Evolutionary conservation across 768 basidiomycete species (phyloP), one percentile per base, ranked within the genome.

Genomic region (Sistotremastrum niveocremeum): DNA sequence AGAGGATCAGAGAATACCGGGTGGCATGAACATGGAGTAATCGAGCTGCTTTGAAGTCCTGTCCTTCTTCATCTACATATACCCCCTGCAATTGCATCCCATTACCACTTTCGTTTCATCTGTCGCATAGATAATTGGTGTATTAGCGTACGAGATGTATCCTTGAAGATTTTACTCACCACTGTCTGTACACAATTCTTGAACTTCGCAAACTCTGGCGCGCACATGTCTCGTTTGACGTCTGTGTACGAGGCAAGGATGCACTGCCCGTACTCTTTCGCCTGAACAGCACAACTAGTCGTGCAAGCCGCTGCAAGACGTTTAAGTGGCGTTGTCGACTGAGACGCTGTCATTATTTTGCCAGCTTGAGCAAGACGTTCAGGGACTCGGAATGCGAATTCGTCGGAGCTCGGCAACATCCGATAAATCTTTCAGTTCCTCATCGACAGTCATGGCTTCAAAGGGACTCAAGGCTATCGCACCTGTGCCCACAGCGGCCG

Each of bases 391-490:
- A 20, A 20, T 20, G 20, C 20, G 20, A 20, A 20, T 20, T 20
- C 20, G 20, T 20, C 20, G 20, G 20, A 20, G 20, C 20, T 20
- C 20, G 20, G 20, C 20, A 20, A 20, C 20, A 20, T 20, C 20
- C 20, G 20, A 20, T 20, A 20, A 20, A 20, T 20, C 20, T 20
- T 20, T 20, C 20, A 20, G 20, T 20, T 20, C 20, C 20, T 20
- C 20, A 20, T 20, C 20, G 20, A 20, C 20, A 20, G 20, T 20
- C 20, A 77, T 77, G 74, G 86, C 86, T 61, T 85, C 87, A 44
- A 88, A 84, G 62, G 87, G 89, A 47, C 73, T 98, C 56, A 97
- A 97, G 69, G 83, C 85, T 41, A 99, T 99, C 61, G 86, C 95
- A 43, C 95, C 95, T n/a, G 94, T 99, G 44, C 95, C 95, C 41